phyloP scores from a whole-genome alignment of 805 yeast genomes.

The Starmerella gropengiesseri region DNA sequence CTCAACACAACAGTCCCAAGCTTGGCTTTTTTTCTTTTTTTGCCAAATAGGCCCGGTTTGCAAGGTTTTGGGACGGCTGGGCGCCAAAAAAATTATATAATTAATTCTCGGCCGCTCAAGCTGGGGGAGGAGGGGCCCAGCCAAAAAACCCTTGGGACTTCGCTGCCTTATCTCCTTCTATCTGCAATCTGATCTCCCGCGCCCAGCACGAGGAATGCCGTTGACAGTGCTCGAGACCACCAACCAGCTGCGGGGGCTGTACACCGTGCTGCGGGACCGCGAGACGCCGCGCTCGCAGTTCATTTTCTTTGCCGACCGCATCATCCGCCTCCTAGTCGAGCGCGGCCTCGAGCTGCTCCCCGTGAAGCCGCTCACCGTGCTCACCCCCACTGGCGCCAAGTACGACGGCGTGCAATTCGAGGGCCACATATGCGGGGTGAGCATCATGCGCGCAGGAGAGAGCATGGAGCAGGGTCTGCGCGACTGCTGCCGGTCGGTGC shows the following conservation, averaged over 20 bases:
- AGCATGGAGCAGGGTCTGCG: slow-evolving; percentile 97
- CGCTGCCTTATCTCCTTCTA: no score
- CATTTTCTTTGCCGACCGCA: slow-evolving; percentile 89
- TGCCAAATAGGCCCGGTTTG: not conserved
- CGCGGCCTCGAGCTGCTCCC: slow-evolving; percentile 93
- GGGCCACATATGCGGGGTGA: slow-evolving; percentile 96
- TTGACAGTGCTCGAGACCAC: slow-evolving; percentile 58
- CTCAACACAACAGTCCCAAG: not conserved
- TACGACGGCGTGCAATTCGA: slow-evolving; percentile 70
- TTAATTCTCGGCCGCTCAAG: not conserved
- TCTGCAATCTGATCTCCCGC: no score
- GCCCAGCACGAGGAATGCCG: slow-evolving; percentile 11
- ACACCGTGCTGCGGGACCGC: slow-evolving; percentile 79
- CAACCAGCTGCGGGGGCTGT: slow-evolving; percentile 77
- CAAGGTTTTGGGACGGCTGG: not conserved
- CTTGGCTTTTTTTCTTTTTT: slow-evolving; percentile 3
- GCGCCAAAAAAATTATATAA: slow-evolving; percentile 8
- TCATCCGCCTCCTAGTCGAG: slow-evolving; percentile 86
- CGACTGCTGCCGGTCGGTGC: slow-evolving; percentile 91
- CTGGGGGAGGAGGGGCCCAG: no score
- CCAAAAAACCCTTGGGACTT: no score
- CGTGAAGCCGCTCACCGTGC: slow-evolving; percentile 54
- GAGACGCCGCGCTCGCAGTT: slow-evolving; percentile 80
- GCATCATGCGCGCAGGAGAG: slow-evolving; percentile 97
- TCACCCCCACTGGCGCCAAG: slow-evolving; percentile 63